Conservation (phyloP, 768 basidiomycete species). For the Pleurotus pulmonarius region DNA sequence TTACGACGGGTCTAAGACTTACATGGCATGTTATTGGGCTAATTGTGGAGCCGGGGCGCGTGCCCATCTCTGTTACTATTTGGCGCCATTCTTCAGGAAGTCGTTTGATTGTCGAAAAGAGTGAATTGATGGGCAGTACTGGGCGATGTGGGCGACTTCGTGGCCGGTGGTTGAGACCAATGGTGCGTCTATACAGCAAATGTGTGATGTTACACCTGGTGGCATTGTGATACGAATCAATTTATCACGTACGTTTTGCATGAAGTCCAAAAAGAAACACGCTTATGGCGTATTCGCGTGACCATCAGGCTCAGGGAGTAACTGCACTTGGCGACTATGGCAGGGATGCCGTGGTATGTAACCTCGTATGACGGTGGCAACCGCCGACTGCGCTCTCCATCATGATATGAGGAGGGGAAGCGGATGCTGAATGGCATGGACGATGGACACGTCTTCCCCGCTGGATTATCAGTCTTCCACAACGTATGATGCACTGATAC, state of each 20-base stretch:
- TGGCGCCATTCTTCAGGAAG: slow-evolving; percentile 68
- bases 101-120: slow-evolving; percentile 56
- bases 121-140: slow-evolving; percentile 41
- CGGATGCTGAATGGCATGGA: slow-evolving; percentile 32
- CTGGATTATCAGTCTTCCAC: slow-evolving; percentile 23
- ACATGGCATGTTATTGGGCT: slow-evolving; percentile 49
- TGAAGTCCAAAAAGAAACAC: slow-evolving; percentile 7
- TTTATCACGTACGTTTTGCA: slow-evolving; percentile 6
- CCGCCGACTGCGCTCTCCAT: slow-evolving; percentile 23
- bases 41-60: slow-evolving; percentile 27
- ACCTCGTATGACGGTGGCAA: slow-evolving; percentile 38
- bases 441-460: slow-evolving; percentile 28
- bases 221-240: not conserved
- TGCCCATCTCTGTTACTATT: slow-evolving; percentile 37
- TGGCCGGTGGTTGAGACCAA: slow-evolving; percentile 51
- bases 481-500: slow-evolving; percentile 25
- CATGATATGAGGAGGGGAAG: slow-evolving; percentile 29
- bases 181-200: slow-evolving; percentile 31
- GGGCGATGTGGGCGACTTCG: slow-evolving; percentile 52
- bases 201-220: not conserved
- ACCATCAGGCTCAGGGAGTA: slow-evolving; percentile 6
- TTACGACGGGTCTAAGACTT: slow-evolving; percentile 18
- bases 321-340: not conserved
- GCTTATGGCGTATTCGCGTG: slow-evolving; percentile 6
- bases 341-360: slow-evolving; percentile 23